These are phyloP conservation scores for Yamadazyma diddensiae DNA, from an alignment of 1,139 yeast species.

Conservation along the genomic window DNA sequence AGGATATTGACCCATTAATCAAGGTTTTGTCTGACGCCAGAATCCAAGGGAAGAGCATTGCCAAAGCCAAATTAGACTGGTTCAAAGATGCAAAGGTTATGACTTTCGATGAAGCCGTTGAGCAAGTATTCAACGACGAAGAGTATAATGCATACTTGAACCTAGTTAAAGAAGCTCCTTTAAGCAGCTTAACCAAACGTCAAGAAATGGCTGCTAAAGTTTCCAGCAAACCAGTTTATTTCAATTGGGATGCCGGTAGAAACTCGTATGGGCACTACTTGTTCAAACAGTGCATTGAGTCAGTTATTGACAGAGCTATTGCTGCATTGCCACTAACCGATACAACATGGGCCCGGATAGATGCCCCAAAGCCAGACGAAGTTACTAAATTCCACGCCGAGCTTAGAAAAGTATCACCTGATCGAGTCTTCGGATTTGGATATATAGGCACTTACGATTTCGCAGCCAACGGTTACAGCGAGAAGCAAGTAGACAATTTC, in stretches of 20 bases:
- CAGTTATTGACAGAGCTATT: conserved; percentile 51
- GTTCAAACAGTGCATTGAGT: conserved; percentile 47
- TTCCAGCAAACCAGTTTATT: conserved; percentile 28
- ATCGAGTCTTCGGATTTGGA: conserved; percentile 55
- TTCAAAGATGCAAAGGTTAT: conserved; percentile 33
- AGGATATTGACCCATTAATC: conserved; percentile 41
- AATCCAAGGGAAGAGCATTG: conserved; percentile 6
- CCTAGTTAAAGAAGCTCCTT: conserved; percentile 17
- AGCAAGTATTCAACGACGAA: conserved; percentile 15
- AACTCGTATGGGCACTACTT: conserved; percentile 57
- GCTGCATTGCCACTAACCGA: conserved; percentile 58
- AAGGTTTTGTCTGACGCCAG: conserved; percentile 41
- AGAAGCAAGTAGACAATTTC: conserved; percentile 42
- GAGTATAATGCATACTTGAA: conserved; percentile 12
- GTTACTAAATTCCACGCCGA: conserved; percentile 47
- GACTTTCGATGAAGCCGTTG: conserved; percentile 52
- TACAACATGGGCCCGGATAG: conserved; percentile 57
- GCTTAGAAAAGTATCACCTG: conserved; percentile 46
- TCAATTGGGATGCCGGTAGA: conserved; percentile 59
- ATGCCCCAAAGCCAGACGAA: conserved; percentile 50
- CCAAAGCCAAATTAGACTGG: conserved; percentile 42
- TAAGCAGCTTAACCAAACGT: conserved; percentile 16
- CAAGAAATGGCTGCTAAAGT: conserved; percentile 30
- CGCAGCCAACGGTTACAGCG: conserved; percentile 52
- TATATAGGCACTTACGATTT: conserved; percentile 59